Conservation (phyloP, 805 yeast species). For the Cyberlindnera veronae region DNA sequence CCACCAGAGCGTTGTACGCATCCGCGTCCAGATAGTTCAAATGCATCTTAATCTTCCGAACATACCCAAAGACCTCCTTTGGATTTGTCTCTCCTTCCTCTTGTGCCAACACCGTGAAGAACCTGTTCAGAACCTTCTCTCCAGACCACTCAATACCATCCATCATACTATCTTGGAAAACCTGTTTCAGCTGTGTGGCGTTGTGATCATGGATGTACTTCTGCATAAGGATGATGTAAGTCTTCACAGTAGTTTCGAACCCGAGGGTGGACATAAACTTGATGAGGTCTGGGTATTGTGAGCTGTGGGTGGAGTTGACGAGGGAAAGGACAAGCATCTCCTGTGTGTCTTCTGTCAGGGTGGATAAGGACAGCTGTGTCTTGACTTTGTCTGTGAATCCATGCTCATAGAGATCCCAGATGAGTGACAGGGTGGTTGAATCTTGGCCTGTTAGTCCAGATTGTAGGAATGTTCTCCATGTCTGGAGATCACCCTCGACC, state of each 20-base stretch:
- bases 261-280: constrained; percentile 2
- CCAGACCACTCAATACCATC: constrained; percentile 43
- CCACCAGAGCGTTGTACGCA: constrained; percentile 37
- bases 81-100: constrained; percentile 21
- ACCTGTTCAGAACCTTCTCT: constrained; percentile 23
- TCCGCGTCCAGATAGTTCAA: constrained; percentile 35
- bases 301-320: constrained; percentile 4
- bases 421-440: not conserved
- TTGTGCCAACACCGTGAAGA: constrained; percentile 29
- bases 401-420: constrained; percentile 2
- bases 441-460: not conserved
- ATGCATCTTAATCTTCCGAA: constrained; percentile 40
- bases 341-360: not conserved
- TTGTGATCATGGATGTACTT: constrained; percentile 9
- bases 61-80: constrained; percentile 30
- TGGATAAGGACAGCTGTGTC: no score
- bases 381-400: constrained; percentile 1
- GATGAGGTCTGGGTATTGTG: constrained; percentile 5
- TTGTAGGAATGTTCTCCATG: not conserved
- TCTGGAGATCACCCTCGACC: not conserved
- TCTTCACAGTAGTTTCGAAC: constrained; percentile 6
- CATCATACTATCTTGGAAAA: constrained; percentile 34
- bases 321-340: constrained; percentile 5
- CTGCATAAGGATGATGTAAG: constrained; percentile 13
- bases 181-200: constrained; percentile 15